Evolutionary conservation across 805 yeast genomes (phyloP).

Genomic region (Saturnispora serradocipensis): DNA sequence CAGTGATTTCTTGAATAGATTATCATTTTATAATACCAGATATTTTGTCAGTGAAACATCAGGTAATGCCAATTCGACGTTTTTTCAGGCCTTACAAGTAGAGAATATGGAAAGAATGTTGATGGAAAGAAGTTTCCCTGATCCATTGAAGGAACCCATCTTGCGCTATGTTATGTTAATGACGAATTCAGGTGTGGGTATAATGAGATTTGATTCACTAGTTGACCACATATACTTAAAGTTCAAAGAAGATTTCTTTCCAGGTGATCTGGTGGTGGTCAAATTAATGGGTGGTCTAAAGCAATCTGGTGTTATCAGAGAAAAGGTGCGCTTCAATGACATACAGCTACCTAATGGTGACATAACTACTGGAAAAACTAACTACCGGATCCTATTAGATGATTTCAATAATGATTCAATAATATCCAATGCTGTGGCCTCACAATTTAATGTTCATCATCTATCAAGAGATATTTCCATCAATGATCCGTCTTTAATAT

Average conservation of each 20-base stretch:
- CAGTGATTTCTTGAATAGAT: slow-evolving; percentile 60
- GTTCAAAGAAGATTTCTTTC: slow-evolving; percentile 78
- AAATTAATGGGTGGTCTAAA: slow-evolving; percentile 31
- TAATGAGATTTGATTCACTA: slow-evolving; percentile 60
- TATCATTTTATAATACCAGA: slow-evolving; percentile 63
- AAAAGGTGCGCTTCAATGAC: slow-evolving; percentile 72
- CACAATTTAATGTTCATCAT: slow-evolving; percentile 5
- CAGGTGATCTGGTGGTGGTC: slow-evolving; percentile 77
- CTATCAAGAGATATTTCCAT: slow-evolving; percentile 45
- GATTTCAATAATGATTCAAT: slow-evolving; percentile 26
- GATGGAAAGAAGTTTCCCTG: slow-evolving; percentile 81
- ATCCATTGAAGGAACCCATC: slow-evolving; percentile 87
- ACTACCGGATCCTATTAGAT: slow-evolving; percentile 59
- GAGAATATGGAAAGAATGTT: slow-evolving; percentile 56
- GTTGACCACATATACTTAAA: slow-evolving; percentile 78
- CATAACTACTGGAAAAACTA: slow-evolving; percentile 39
- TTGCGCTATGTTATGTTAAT: slow-evolving; percentile 77
- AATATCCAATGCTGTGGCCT: slow-evolving; percentile 3
- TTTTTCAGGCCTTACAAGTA: slow-evolving; percentile 75
- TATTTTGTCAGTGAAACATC: slow-evolving; percentile 94
- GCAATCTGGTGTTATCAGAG: slow-evolving; percentile 61
- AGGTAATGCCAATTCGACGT: slow-evolving; percentile 86
- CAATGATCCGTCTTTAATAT: slow-evolving; percentile 54
- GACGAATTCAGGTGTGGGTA: slow-evolving; percentile 38
- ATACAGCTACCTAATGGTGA: slow-evolving; percentile 30